These are phyloP conservation scores for Aspergillus aculeatus DNA, from an alignment of 2,329 filamentous ascomycete species.

Conservation along the genomic window DNA sequence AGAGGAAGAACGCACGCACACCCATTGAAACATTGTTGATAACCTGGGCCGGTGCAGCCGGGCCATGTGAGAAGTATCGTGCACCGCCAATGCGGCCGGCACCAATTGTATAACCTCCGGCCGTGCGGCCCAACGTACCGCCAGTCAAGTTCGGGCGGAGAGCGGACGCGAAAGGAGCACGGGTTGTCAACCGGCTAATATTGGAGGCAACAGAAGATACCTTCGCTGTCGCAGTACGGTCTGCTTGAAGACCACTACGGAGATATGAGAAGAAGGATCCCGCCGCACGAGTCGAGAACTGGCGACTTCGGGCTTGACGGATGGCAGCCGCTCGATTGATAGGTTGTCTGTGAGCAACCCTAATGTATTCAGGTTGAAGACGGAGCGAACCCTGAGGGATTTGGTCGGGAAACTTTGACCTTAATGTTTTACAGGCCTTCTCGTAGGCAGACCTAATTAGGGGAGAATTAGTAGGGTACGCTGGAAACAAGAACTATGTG, in stretches of 20 bases:
- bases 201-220: conserved; percentile 57
- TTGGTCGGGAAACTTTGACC: conserved; percentile 43
- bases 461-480: conserved; percentile 22
- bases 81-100: conserved; percentile 68
- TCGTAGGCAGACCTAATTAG: conserved; percentile 46
- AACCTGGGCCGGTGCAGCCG: conserved; percentile 82
- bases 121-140: conserved; percentile 76
- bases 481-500: conserved; percentile 5
- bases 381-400: conserved; percentile 44
- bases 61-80: conserved; percentile 86
- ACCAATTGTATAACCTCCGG: conserved; percentile 81
- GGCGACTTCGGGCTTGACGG: conserved; percentile 63
- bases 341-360: conserved; percentile 57
- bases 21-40: conserved; percentile 94
- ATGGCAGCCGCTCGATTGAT: conserved; percentile 62
- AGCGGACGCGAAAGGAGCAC: conserved; percentile 82
- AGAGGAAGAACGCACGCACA: conserved; percentile 87
- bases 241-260: conserved; percentile 43
- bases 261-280: conserved; percentile 53
- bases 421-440: conserved; percentile 46
- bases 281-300: conserved; percentile 58
- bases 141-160: conserved; percentile 91
- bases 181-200: conserved; percentile 64
- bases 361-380: conserved; percentile 60
- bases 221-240: conserved; percentile 55